A percentile compares a stretch with the other conserved stretches of the same genome.
Conservation (phyloP, 306 rosid genomes). For the Begonia fuchsioides region DNA sequence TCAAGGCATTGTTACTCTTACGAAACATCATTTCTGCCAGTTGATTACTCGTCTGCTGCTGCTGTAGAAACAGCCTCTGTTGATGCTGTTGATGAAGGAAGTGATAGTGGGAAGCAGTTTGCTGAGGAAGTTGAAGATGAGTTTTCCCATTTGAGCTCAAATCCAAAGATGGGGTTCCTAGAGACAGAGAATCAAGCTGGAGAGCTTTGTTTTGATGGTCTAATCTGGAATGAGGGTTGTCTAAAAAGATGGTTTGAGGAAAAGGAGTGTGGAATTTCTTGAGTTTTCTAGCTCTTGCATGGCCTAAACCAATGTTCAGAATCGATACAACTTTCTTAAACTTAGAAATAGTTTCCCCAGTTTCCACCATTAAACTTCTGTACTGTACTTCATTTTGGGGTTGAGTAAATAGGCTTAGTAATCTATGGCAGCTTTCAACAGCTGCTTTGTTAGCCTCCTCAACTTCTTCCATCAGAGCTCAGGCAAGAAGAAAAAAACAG, state of each 20-base stretch:
- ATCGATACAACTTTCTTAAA: conserved; percentile 85
- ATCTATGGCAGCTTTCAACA: conserved; percentile 11
- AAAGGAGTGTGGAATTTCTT: conserved; percentile 39
- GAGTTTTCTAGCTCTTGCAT: conserved; percentile 69
- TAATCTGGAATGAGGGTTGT: conserved; percentile 39
- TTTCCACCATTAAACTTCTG: conserved; percentile 51
- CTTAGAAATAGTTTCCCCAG: conserved; percentile 70
- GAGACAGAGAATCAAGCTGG: conserved; percentile 22
- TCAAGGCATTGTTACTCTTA: conserved; percentile 61
- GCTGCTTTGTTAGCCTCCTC: conserved; percentile 14
- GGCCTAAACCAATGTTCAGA: conserved; percentile 58
- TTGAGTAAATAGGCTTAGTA: conserved; percentile 30
- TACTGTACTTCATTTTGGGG: conserved; percentile 28
- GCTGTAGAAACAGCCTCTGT: conserved; percentile 27
- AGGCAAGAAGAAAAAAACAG: not conserved
- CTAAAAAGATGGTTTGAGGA: conserved; percentile 48
- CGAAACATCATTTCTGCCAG: conserved; percentile 68
- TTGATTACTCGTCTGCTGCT: conserved; percentile 41
- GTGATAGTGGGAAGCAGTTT: conserved; percentile 37
- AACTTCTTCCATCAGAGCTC: conserved; percentile 7
- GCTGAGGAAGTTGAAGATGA: conserved; percentile 42
- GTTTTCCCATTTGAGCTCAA: conserved; percentile 54
- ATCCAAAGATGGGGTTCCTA: conserved; percentile 57
- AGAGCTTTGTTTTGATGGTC: conserved; percentile 25
- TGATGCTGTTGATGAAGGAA: conserved; percentile 57